Evolutionary conservation across 2,329 filamentous ascomycete genomes (phyloP), one percentile per base, ranked within the genome.

Genomic region (Phyllosticta citriasiana): DNA sequence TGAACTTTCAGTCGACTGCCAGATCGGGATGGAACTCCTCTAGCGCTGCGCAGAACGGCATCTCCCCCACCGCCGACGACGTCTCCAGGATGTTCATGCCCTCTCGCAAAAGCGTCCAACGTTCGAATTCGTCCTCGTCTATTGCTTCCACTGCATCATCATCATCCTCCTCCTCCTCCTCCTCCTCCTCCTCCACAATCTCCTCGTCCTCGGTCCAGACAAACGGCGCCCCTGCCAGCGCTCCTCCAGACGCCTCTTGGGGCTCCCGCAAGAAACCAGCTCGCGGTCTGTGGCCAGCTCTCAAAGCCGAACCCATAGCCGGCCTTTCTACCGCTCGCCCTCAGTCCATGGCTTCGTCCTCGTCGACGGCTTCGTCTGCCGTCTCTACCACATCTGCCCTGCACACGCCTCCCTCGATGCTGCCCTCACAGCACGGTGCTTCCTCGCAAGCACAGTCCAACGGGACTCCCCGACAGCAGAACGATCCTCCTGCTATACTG

Each of bases 71-170:
- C 77, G 78, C 86, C 73, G 91, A 96, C 78, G 90, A 96, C 76
- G 85, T 88, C 66, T 85, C 88, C 77, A 87, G 88, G 74, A 92
- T 96, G 84, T 90, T 95, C 74, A 87, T 89, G 82, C 89, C 90
- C 71, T 33, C 51, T 25, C 89, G 91, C 69, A 97, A 96, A 78
- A 86, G 83, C 71, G 82, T 91, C 64, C 89, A 93, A 74, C 86
- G 93, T 73, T 88, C 88, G 70, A 96, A 91, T 79, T 97, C 93
- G 40, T 94, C 91, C 62, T 96, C 91, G 3, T 96, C 92, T 54
- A 81, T 95, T 65, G 78, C 79, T 61, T 86, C 84, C 24, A 77
- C 76, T 61, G 77, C 79, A 35, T 55, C 40, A 4, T 47, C 40
- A 47, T 47, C 30, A 33, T 88, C 89, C 14, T 84, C 85, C 57